phyloP scores from a whole-genome alignment of 345 rosid genomes.

The Gossypium sturtianum region DNA sequence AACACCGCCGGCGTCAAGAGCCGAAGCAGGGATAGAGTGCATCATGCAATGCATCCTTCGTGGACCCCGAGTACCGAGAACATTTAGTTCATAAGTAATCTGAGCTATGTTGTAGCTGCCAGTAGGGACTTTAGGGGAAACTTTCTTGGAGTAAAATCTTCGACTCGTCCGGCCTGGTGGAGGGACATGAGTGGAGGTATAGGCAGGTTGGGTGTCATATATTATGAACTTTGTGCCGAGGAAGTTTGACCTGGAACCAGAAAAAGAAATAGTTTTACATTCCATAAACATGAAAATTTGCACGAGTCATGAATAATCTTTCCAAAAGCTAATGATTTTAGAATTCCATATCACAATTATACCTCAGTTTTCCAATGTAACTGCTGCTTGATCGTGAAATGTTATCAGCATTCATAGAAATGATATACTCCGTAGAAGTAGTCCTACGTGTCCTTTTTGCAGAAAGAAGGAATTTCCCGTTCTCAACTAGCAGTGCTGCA shows the following conservation, averaged over 20 bases:
- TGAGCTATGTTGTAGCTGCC: conserved; percentile 61
- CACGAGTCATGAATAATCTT: background rate
- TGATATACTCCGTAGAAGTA: conserved; percentile 59
- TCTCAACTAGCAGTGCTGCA: conserved; percentile 54
- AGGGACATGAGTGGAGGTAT: conserved; percentile 24
- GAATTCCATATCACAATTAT: conserved; percentile 5
- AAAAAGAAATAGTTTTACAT: background rate
- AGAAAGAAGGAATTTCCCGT: conserved; percentile 68
- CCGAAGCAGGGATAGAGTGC: conserved; percentile 56
- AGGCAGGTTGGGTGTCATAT: conserved; percentile 53
- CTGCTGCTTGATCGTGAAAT: conserved; percentile 60
- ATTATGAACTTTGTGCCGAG: conserved; percentile 63
- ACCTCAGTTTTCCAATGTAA: conserved; percentile 70
- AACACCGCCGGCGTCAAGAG: conserved; percentile 44
- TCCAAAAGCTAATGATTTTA: background rate
- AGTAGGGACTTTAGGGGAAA: conserved; percentile 61
- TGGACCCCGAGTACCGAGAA: conserved; percentile 60
- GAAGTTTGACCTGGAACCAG: conserved; percentile 48
- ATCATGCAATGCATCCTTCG: conserved; percentile 58
- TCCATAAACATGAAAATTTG: background rate
- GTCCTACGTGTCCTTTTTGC: conserved; percentile 63
- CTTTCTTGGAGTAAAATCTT: conserved; percentile 52
- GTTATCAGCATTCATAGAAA: conserved; percentile 67
- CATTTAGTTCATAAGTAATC: conserved; percentile 51
- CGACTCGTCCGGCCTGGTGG: conserved; percentile 40